Percentiles rank a stretch among this genome's conserved stretches.
phyloP scores from a whole-genome alignment of 2,329 filamentous ascomycete species.

The Paecilomyces fulvus region DNA sequence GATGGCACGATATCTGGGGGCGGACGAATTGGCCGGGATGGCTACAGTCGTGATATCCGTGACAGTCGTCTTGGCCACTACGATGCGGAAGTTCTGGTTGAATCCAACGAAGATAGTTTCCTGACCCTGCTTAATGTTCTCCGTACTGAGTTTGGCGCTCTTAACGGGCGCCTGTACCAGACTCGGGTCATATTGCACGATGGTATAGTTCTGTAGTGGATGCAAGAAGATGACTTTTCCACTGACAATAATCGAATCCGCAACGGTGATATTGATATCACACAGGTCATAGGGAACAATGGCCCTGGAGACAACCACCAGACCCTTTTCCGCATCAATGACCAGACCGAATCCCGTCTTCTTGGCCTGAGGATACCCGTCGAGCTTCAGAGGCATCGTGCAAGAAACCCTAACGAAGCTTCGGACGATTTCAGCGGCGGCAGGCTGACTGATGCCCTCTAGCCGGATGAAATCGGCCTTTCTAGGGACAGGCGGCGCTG shows the following conservation, averaged over 20 bases:
- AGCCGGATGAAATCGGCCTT: conserved; percentile 89
- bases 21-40: conserved; percentile 86
- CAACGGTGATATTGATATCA: conserved; percentile 92
- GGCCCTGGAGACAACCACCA: conserved; percentile 88
- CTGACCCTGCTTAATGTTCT: conserved; percentile 82
- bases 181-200: conserved; percentile 87
- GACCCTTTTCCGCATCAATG: conserved; percentile 91
- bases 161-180: conserved; percentile 91
- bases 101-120: conserved; percentile 97
- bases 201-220: conserved; percentile 91
- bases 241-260: conserved; percentile 89
- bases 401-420: conserved; percentile 93
- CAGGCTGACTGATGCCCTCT: conserved; percentile 76
- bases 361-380: conserved; percentile 91
- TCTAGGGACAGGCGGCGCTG: conserved; percentile 60
- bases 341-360: conserved; percentile 95
- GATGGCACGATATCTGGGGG: conserved; percentile 86
- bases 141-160: conserved; percentile 72
- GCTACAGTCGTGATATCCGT: conserved; percentile 97
- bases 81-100: conserved; percentile 88
- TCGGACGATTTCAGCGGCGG: conserved; percentile 84
- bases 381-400: conserved; percentile 89
- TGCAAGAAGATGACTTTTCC: conserved; percentile 95
- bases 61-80: conserved; percentile 87
- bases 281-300: conserved; percentile 95